Evolutionary conservation across 2,329 filamentous ascomycete genomes (phyloP), one percentile per base, ranked within the genome.

Genomic region (Triangularia setosa): DNA sequence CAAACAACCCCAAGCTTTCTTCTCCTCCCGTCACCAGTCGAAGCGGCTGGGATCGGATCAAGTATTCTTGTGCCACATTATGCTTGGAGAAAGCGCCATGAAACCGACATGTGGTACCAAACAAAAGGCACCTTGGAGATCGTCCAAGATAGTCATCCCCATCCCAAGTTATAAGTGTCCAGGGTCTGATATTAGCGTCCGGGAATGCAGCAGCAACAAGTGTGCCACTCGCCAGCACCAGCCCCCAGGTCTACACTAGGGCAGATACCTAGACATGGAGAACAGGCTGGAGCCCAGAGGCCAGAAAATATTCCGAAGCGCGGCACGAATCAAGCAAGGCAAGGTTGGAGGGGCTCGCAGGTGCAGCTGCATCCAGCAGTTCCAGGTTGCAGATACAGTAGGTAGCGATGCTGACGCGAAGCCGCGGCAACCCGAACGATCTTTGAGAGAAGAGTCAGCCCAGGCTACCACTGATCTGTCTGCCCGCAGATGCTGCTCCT

Each of bases 341-440:
- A n/a, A n/a, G n/a, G n/a, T n/a, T n/a, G n/a, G n/a, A n/a, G n/a
- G n/a, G n/a, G n/a, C n/a, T n/a, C n/a, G n/a, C n/a, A n/a, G n/a
- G n/a, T n/a, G n/a, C n/a, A n/a, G 23, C n/a, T 53, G 58, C 56
- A 63, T 55, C n/a, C n/a, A n/a, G n/a, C n/a, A n/a, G n/a, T 24
- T 14, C 61, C 52, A 25, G 52, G 52, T 28, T 24, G 52, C 16
- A 54, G 14, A 28, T 12, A 28, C 59, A 64, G 40, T 16, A 44
- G 11, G n/a, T n/a, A n/a, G 16, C 14, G 14, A 48, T 25, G 63
- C 40, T 30, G 56, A 53, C 53, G 40, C 33, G 58, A 62, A 30
- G 58, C 65, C 65, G 62, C 54, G 53, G 60, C 54, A 64, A 63
- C 21, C 65, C 62, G 65, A 63, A 57, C 62, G 33, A 40, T 40